Evolutionary conservation across 106 monocot species (phyloP).

Genomic region (Dendrobium catenatum): DNA sequence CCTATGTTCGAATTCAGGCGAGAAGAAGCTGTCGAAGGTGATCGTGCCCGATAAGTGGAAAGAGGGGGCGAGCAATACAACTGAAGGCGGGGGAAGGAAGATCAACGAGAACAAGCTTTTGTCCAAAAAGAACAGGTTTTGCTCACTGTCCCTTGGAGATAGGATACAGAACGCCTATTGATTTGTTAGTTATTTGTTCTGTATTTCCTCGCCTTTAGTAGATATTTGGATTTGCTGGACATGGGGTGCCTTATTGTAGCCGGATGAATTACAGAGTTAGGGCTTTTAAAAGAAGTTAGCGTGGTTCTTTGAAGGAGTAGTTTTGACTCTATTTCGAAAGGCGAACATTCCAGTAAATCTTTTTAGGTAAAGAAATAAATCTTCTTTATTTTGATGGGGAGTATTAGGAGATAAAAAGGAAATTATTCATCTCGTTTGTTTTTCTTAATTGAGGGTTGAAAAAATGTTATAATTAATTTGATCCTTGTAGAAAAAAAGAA

Average conservation of each 20-base stretch:
- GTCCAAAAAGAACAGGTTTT: conserved; percentile 83
- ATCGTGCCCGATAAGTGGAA: conserved; percentile 99
- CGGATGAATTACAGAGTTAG: background rate
- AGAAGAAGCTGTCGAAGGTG: conserved; percentile 97
- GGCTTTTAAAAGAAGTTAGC: background rate
- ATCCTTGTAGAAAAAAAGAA: no score
- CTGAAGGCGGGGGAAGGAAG: conserved; percentile 90
- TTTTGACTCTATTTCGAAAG: background rate
- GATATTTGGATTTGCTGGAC: background rate
- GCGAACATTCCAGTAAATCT: background rate
- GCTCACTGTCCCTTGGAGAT: background rate
- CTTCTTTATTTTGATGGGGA: no score
- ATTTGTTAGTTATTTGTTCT: background rate
- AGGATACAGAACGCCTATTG: background rate
- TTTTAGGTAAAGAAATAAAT: background rate
- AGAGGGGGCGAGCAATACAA: conserved; percentile 98
- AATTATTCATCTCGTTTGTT: no score
- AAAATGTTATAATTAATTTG: background rate
- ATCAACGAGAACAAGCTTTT: conserved; percentile 99
- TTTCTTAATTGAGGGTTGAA: background rate
- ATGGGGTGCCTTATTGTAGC: background rate
- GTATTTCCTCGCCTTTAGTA: background rate
- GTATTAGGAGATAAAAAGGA: no score
- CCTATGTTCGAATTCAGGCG: conserved; percentile 37
- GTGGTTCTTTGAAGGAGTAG: background rate